Evolutionary conservation across 148 eudicot genomes (phyloP), one percentile per base, ranked within the genome.

Genomic region (Dianthus caryophyllus): DNA sequence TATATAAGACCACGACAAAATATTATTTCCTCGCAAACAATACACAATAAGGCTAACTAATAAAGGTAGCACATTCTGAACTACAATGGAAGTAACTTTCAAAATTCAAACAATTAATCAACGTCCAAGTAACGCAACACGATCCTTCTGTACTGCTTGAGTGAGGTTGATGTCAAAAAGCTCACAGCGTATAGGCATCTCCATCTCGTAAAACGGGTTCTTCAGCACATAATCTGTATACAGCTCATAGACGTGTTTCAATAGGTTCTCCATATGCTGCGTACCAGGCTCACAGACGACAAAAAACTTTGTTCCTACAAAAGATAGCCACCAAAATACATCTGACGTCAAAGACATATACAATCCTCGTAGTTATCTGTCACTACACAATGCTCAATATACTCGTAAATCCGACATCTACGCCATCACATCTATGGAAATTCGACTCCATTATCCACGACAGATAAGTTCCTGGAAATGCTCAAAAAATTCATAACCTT

Each of bases 161-260:
- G 91, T 67, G 55, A 93, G 79, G 75, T 87, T 89, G 64, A 86
- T 79, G 67, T 89, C 98, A 56, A 93, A 93, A 47, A 87, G 92
- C 85, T 93, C 98, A 66, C 98, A 93, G 12, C 98, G 82, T 51
- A 93, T 93, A 21, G 98, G 98, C 98, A 93, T 93, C 80, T 93
- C 98, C 95, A 93, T 86, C 70, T 93, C 96, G 73, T 89, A 93
- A 77, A 89, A 93, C 17, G 98, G 96, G 63, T 89, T 93, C 83
- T 93, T 93, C 81, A 89, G 64, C 30, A 90, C 98, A 68, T 80
- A 89, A 60, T 89, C 96, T 0, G 98, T 87, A 85, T 87, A 93
- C 25, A 87, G 78, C 78, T 93, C 92, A 66, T 89, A 93, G 12
- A 93, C 77, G 61, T 83, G 81, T 47, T 90, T 87, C 83, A 89